Percentiles rank a stretch among this genome's conserved stretches.
phyloP scores from a whole-genome alignment of 2,329 filamentous ascomycete genomes.

The Knufia fluminis region DNA sequence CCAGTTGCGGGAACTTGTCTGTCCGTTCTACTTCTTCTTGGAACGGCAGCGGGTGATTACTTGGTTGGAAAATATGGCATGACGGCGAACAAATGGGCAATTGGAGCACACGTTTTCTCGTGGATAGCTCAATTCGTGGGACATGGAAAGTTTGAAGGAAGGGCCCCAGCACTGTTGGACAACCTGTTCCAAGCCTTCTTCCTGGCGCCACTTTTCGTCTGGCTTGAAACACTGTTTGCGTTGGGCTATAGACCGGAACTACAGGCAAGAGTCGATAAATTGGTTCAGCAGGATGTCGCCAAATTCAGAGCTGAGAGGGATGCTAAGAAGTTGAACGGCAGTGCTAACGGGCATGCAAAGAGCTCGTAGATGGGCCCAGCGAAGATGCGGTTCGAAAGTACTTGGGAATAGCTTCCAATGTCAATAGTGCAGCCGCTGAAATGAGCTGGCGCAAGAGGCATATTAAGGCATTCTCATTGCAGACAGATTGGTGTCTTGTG shows the following conservation, averaged over 20 bases:
- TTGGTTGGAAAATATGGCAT: conserved; percentile 55
- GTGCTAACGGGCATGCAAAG: conserved; percentile 22
- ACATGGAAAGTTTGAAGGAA: conserved; percentile 78
- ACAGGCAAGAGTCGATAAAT: conserved; percentile 67
- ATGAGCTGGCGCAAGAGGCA: no score
- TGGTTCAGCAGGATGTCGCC: conserved; percentile 64
- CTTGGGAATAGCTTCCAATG: no score
- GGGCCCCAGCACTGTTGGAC: conserved; percentile 80
- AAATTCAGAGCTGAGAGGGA: conserved; percentile 57
- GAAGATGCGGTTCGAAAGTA: no score
- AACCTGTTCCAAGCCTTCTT: conserved; percentile 88
- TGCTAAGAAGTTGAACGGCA: conserved; percentile 30
- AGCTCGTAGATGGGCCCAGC: conserved; percentile 13
- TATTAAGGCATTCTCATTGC: no score
- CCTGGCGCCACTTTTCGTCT: conserved; percentile 90
- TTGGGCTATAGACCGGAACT: conserved; percentile 85
- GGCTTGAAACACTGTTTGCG: conserved; percentile 86
- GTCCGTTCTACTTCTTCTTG: conserved; percentile 64
- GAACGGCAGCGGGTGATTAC: conserved; percentile 67
- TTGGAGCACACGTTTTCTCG: conserved; percentile 59
- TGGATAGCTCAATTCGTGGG: conserved; percentile 91
- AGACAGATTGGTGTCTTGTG: no score
- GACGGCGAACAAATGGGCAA: conserved; percentile 55
- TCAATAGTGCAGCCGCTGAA: no score
- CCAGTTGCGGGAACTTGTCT: conserved; percentile 78